A percentile compares a stretch with the other conserved stretches of the same genome.
Conservation (phyloP, 768 basidiomycete genomes). For the Trametes cinnabarina region DNA sequence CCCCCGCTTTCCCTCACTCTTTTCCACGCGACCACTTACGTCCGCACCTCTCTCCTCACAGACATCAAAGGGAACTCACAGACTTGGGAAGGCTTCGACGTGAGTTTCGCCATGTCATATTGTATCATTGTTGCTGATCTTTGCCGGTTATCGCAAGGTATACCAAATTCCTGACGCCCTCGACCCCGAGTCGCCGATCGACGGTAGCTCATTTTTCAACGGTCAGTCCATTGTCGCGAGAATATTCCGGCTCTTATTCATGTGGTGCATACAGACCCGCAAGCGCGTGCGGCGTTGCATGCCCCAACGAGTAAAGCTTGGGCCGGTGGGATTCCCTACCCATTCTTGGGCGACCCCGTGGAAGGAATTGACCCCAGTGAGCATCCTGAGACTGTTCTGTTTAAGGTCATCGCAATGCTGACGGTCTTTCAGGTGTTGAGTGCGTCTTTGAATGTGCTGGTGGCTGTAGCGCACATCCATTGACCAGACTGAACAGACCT, state of each 20-base stretch:
- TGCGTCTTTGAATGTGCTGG: constrained; percentile 28
- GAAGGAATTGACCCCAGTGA: constrained; percentile 34
- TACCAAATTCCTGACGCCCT: constrained; percentile 34
- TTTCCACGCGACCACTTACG: not conserved
- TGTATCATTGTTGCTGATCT: not conserved
- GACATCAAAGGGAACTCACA: not conserved
- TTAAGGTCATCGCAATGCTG: not conserved
- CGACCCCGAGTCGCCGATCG: constrained; percentile 46
- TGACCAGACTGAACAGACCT: constrained; percentile 48
- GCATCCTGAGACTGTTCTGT: constrained; percentile 6
- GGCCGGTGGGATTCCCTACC: constrained; percentile 31
- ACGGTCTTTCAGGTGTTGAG: constrained; percentile 31
- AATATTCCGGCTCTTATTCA: not conserved
- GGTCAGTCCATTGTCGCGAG: constrained; percentile 35
- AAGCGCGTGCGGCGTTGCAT: constrained; percentile 59
- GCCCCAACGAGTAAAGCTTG: constrained; percentile 61
- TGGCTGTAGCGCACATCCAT: too few species aligned
- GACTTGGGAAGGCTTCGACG: constrained; percentile 15
- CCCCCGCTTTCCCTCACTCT: too few species aligned
- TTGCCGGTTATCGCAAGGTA: constrained; percentile 7
- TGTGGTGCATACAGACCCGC: constrained; percentile 40
- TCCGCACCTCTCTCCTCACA: not conserved
- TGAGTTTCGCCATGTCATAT: constrained; percentile 6
- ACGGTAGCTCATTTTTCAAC: constrained; percentile 60
- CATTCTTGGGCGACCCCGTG: constrained; percentile 24